Conservation (phyloP, 73 alveolate species). For the Symbiodinium pilosum region DNA sequence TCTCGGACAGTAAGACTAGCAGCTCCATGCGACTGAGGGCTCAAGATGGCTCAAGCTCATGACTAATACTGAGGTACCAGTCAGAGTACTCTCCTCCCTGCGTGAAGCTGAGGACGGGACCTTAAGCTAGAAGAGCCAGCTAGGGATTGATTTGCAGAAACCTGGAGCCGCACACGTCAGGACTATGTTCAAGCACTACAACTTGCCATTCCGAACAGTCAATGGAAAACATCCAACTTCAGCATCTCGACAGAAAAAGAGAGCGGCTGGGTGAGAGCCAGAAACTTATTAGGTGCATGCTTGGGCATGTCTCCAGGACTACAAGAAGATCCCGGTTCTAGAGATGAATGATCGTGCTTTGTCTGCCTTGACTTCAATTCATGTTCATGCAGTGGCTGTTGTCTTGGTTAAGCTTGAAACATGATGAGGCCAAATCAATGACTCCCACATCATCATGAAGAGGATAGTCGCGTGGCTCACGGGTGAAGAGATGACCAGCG, state of each 20-base stretch:
- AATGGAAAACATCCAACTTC: conserved; percentile 75
- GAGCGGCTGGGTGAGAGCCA: too few species aligned
- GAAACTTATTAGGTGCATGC: too few species aligned
- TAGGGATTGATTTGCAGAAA: too few species aligned
- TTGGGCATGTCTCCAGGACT: not conserved
- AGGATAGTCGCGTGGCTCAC: conserved; percentile 76
- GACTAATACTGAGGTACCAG: conserved; percentile 14
- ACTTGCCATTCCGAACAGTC: conserved; percentile 58
- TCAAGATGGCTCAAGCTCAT: too few species aligned
- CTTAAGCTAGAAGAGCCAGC: too few species aligned
- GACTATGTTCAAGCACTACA: conserved; percentile 76
- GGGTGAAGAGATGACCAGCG: conserved; percentile 55
- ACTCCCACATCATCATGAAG: conserved; percentile 80
- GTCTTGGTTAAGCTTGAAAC: not conserved
- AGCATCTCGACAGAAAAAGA: conserved; percentile 35
- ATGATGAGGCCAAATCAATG: conserved; percentile 55
- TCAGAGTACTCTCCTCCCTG: conserved; percentile 71
- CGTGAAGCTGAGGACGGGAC: conserved; percentile 46
- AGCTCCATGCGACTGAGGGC: not conserved
- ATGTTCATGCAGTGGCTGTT: too few species aligned
- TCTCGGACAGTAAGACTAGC: not conserved
- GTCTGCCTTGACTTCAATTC: not conserved
- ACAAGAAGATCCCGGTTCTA: conserved; percentile 75
- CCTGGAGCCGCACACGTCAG: not conserved
- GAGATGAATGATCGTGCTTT: conserved; percentile 62